Conservation (phyloP, 1,284 basidiomycete species). For the Ustilago esculenta region DNA sequence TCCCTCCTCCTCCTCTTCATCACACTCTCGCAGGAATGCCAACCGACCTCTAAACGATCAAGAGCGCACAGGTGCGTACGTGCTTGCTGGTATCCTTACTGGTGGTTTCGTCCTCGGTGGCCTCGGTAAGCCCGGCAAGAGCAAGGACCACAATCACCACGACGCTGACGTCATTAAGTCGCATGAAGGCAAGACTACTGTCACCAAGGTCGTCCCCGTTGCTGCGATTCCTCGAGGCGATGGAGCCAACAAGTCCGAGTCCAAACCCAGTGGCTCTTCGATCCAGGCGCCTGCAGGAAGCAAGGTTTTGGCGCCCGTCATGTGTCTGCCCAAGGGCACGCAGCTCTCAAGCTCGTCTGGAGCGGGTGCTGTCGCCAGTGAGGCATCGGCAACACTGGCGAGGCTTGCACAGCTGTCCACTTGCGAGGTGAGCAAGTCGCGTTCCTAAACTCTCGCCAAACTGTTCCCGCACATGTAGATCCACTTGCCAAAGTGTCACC, state of each 20-base stretch:
- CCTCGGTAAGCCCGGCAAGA: conserved; percentile 61
- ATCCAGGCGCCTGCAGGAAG: conserved; percentile 30
- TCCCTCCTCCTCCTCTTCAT: conserved; percentile 32
- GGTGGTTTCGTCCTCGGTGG: conserved; percentile 72
- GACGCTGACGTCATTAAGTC: neutral
- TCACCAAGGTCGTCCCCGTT: conserved; percentile 18
- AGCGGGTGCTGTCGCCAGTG: neutral
- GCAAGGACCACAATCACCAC: conserved; percentile 16
- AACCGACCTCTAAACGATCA: conserved; percentile 71
- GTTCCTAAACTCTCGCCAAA: conserved; percentile 11
- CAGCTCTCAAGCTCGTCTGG: conserved; percentile 14
- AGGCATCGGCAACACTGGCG: conserved; percentile 24
- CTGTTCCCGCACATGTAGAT: conserved; percentile 6
- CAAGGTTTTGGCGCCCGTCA: conserved; percentile 41
- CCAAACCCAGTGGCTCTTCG: conserved; percentile 25
- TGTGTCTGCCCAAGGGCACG: conserved; percentile 46
- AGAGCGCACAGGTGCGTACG: conserved; percentile 72
- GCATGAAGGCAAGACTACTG: conserved; percentile 8
- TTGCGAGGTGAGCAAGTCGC: conserved; percentile 48
- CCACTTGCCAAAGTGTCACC: neutral
- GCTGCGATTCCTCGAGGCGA: conserved; percentile 31
- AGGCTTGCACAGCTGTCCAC: conserved; percentile 43
- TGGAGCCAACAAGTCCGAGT: conserved; percentile 5
- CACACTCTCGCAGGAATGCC: conserved; percentile 17
- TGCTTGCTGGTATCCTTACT: conserved; percentile 72